Evolutionary conservation across 1,284 basidiomycete genomes (phyloP).

Genomic region (Cerrena zonata): DNA sequence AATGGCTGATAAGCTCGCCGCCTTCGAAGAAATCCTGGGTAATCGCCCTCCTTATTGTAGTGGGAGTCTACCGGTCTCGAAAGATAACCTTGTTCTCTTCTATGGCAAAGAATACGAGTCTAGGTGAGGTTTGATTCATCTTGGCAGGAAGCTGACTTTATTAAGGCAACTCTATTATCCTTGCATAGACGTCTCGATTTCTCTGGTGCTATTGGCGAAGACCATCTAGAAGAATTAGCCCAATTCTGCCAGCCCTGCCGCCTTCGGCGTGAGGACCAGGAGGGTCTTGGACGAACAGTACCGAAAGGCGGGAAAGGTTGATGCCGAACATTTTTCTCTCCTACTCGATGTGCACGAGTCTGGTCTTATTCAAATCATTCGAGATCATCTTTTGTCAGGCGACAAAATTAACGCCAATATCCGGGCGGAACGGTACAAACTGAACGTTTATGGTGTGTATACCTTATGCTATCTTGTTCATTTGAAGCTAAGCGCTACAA

Average conservation of each 20-base stretch:
- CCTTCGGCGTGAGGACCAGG: conserved; percentile 14
- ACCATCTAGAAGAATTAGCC: conserved; percentile 19
- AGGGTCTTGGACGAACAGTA: conserved; percentile 19
- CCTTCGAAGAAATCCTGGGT: not conserved
- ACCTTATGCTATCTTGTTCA: not conserved
- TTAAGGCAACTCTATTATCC: not conserved
- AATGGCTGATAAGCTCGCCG: not conserved
- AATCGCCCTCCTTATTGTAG: not conserved
- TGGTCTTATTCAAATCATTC: conserved; percentile 19
- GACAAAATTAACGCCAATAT: conserved; percentile 13
- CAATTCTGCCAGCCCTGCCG: conserved; percentile 4
- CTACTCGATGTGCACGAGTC: conserved; percentile 20
- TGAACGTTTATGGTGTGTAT: conserved; percentile 31
- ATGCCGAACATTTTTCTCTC: conserved; percentile 16
- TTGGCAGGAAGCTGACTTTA: not conserved
- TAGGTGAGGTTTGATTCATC: not conserved
- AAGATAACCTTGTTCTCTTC: not conserved
- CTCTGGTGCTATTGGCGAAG: conserved; percentile 9
- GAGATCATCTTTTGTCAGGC: conserved; percentile 16
- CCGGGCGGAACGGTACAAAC: conserved; percentile 27
- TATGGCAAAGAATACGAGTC: not conserved
- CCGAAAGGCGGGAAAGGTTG: conserved; percentile 20
- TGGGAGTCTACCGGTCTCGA: not conserved
- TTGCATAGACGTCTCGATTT: not conserved
- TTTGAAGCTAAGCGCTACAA: not conserved